These are phyloP conservation scores for Acmispon strigosus DNA, from an alignment of 306 rosid genomes.

Conservation along the genomic window DNA sequence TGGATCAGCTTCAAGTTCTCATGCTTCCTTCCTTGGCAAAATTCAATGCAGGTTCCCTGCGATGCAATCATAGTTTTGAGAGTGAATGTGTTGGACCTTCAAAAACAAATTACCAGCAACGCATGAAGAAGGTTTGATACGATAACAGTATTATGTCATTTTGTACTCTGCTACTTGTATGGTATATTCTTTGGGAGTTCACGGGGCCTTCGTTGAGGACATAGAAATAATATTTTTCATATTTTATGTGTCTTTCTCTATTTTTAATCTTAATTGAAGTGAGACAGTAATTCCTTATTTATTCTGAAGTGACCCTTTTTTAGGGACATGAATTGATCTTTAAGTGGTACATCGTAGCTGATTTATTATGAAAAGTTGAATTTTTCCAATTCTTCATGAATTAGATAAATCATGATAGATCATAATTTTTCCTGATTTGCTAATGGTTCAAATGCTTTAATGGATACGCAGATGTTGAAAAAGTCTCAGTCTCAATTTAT, in stretches of 20 bases:
- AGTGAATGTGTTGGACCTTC: conserved; percentile 82
- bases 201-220: not conserved
- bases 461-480: conserved; percentile 71
- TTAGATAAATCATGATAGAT: not conserved
- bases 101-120: conserved; percentile 64
- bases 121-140: conserved; percentile 70
- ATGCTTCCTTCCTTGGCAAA: conserved; percentile 95
- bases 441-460: conserved; percentile 9
- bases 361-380: not conserved
- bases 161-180: not conserved
- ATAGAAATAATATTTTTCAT: not conserved
- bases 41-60: conserved; percentile 84
- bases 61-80: conserved; percentile 78
- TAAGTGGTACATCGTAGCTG: not conserved
- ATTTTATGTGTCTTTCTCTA: not conserved
- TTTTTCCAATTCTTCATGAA: not conserved
- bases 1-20: conserved; percentile 94
- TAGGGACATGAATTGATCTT: not conserved
- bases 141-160: not conserved
- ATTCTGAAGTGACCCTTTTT: not conserved
- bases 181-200: not conserved
- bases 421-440: not conserved
- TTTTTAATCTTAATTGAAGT: not conserved
- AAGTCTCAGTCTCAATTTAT: conserved; percentile 75
- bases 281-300: not conserved